These are phyloP conservation scores for Xylaria curta DNA, from an alignment of 495 filamentous ascomycete genomes.

Conservation along the genomic window DNA sequence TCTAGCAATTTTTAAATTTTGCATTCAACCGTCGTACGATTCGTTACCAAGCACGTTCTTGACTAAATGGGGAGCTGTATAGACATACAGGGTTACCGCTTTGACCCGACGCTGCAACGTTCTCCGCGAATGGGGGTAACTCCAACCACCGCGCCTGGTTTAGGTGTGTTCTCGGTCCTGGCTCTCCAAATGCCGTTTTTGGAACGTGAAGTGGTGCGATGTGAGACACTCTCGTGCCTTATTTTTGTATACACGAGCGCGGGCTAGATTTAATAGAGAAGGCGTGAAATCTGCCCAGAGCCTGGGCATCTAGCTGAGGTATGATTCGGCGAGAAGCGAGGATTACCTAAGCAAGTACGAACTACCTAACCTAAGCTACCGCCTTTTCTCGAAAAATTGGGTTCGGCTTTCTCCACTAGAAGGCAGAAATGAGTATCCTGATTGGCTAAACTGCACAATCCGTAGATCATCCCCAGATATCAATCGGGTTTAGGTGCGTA, in stretches of 20 bases:
- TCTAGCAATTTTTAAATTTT: background rate
- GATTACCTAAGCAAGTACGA: no score
- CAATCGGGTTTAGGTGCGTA: no score
- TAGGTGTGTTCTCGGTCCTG: background rate
- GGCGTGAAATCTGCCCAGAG: background rate
- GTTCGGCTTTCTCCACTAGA: no score
- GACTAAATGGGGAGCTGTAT: background rate
- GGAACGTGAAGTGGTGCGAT: background rate
- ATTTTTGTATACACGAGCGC: background rate
- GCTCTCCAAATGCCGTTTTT: background rate
- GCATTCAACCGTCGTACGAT: background rate
- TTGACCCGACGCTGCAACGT: conserved; percentile 1
- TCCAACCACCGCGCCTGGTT: background rate
- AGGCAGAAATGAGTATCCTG: no score
- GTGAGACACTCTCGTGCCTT: background rate
- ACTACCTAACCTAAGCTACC: no score
- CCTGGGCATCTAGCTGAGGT: background rate
- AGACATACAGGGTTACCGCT: background rate
- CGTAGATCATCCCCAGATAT: no score
- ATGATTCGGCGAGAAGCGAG: conserved; percentile 1
- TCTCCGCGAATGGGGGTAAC: background rate
- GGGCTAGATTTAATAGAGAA: background rate
- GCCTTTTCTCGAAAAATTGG: no score
- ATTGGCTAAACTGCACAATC: no score
- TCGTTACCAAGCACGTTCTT: background rate